A percentile compares a stretch with the other conserved stretches of the same genome.
Evolutionary conservation across 1,284 basidiomycete species (phyloP).

Genomic region (Leccinum pachyderme): DNA sequence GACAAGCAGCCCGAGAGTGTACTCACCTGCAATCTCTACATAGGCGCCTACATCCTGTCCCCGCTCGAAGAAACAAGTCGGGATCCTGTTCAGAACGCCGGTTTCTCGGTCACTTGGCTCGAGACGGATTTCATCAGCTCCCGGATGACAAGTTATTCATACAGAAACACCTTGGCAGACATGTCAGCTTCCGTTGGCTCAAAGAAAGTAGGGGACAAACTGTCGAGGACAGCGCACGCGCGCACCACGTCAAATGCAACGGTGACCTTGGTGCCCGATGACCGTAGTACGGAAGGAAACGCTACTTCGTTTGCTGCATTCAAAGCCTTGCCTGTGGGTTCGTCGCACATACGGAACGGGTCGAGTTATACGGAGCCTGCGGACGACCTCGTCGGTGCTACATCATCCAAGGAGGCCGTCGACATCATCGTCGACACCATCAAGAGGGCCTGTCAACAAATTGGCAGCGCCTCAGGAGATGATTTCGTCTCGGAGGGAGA

Average conservation of each 20-base stretch:
- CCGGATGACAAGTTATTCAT: slow-evolving; percentile 79
- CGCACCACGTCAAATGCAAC: slow-evolving; percentile 26
- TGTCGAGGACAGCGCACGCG: slow-evolving; percentile 9
- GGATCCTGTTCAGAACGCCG: slow-evolving; percentile 83
- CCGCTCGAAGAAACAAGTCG: slow-evolving; percentile 87
- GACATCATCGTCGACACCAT: slow-evolving; percentile 74
- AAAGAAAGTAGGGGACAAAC: slow-evolving; percentile 20
- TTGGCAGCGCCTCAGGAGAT: slow-evolving; percentile 44
- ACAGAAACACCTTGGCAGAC: slow-evolving; percentile 61
- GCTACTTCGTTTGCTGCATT: slow-evolving; percentile 64
- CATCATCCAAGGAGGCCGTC: slow-evolving; percentile 75
- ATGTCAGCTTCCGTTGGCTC: slow-evolving; percentile 20
- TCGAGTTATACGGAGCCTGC: slow-evolving; percentile 57
- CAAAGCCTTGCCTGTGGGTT: slow-evolving; percentile 72
- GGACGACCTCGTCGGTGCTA: slow-evolving; percentile 59
- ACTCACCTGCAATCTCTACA: slow-evolving; percentile 2
- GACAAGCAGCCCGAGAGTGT: background rate
- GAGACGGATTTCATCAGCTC: slow-evolving; percentile 63
- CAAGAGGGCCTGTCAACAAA: slow-evolving; percentile 62
- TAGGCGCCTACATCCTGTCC: slow-evolving; percentile 88
- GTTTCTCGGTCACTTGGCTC: slow-evolving; percentile 77
- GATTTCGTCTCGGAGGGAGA: slow-evolving; percentile 66
- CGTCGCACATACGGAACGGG: slow-evolving; percentile 51
- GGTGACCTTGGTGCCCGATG: slow-evolving; percentile 22
- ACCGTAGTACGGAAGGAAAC: slow-evolving; percentile 24